phyloP scores from a whole-genome alignment of 768 basidiomycete genomes.

The Tylopilus vinaceipallidus region DNA sequence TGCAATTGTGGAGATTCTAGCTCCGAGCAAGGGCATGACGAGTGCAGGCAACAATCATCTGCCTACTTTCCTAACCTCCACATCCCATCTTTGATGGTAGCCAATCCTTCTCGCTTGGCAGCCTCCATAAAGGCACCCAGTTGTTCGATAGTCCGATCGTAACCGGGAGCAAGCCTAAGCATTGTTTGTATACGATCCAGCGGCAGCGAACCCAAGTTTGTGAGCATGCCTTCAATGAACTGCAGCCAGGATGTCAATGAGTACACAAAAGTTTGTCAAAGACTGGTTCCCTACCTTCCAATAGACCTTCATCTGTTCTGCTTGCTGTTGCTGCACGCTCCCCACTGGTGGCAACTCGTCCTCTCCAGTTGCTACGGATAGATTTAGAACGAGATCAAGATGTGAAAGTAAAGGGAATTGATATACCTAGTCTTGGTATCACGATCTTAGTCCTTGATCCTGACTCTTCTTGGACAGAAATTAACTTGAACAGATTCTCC shows the following conservation, averaged over 20 bases:
- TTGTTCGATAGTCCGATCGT: slow-evolving; percentile 78
- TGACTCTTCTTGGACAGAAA: slow-evolving; percentile 60
- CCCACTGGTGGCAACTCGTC: slow-evolving; percentile 49
- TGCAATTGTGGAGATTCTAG: too few relatives aligned
- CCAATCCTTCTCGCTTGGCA: slow-evolving; percentile 72
- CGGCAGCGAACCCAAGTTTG: slow-evolving; percentile 73
- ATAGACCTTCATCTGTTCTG: slow-evolving; percentile 82
- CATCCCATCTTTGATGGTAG: slow-evolving; percentile 65
- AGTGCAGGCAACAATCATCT: background rate
- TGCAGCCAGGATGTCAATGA: slow-evolving; percentile 27
- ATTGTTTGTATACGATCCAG: slow-evolving; percentile 86
- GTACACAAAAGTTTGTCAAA: background rate
- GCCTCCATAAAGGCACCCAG: slow-evolving; percentile 79
- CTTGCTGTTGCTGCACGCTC: slow-evolving; percentile 69
- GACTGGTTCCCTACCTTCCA: slow-evolving; percentile 63
- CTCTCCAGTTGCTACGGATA: slow-evolving; percentile 34
- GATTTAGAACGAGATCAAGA: background rate
- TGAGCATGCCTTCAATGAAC: slow-evolving; percentile 93
- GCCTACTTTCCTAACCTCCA: slow-evolving; percentile 51
- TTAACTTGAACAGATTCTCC: slow-evolving; percentile 58
- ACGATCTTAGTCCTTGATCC: slow-evolving; percentile 23
- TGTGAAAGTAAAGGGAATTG: background rate
- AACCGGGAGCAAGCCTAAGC: slow-evolving; percentile 81
- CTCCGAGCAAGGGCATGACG: too few relatives aligned
- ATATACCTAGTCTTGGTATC: slow-evolving; percentile 27